Conservation (phyloP, 2,329 filamentous ascomycete species). For the Beauveria bassiana region DNA sequence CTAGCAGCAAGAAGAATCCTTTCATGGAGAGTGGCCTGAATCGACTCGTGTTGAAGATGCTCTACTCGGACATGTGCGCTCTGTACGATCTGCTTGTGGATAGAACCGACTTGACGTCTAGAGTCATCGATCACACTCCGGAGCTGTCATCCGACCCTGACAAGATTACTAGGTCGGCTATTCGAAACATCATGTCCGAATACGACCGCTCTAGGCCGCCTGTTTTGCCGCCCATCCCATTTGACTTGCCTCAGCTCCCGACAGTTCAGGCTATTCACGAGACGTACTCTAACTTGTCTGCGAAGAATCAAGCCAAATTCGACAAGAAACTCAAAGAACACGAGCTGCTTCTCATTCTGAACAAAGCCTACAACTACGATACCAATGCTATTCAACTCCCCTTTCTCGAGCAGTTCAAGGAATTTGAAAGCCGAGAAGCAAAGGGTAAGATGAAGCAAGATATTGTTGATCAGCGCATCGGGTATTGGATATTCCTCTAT, state of each 20-base stretch:
- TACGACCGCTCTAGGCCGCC: slow-evolving; percentile 86
- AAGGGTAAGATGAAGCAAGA: slow-evolving; percentile 58
- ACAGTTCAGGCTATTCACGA: slow-evolving; percentile 57
- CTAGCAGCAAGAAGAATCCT: slow-evolving; percentile 82
- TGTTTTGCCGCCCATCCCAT: slow-evolving; percentile 84
- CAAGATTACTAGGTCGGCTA: slow-evolving; percentile 57
- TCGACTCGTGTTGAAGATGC: slow-evolving; percentile 67
- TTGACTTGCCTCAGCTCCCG: slow-evolving; percentile 75
- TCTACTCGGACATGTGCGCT: slow-evolving; percentile 80
- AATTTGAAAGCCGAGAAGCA: slow-evolving; percentile 63
- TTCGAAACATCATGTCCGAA: slow-evolving; percentile 75
- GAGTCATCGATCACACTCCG: slow-evolving; percentile 61
- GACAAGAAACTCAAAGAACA: slow-evolving; percentile 68
- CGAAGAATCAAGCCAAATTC: slow-evolving; percentile 68
- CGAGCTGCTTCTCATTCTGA: slow-evolving; percentile 69
- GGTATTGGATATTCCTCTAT: slow-evolving; percentile 78
- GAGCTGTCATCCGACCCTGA: slow-evolving; percentile 47
- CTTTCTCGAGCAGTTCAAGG: slow-evolving; percentile 62
- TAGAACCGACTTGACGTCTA: slow-evolving; percentile 66
- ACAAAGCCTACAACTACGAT: slow-evolving; percentile 74
- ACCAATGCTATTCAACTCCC: slow-evolving; percentile 49
- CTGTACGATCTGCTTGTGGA: slow-evolving; percentile 88
- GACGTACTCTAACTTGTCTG: slow-evolving; percentile 55
- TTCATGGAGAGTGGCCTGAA: slow-evolving; percentile 84
- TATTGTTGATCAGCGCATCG: slow-evolving; percentile 61